phyloP scores from a whole-genome alignment of 2,329 filamentous ascomycete genomes.

The Tolypocladium ovalisporum region DNA sequence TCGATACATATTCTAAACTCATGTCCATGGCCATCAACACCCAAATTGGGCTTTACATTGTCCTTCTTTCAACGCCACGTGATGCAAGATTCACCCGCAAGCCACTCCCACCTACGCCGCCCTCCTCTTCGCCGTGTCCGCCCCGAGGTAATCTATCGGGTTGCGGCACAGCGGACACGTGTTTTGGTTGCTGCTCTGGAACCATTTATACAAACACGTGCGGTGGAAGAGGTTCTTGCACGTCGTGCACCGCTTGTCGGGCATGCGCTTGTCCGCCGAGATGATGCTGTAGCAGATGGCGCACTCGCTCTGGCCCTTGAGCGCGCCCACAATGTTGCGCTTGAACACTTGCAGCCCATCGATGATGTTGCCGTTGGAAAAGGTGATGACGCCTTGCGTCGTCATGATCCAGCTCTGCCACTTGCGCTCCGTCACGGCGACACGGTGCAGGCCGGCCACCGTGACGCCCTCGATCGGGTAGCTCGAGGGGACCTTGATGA shows the following conservation, averaged over 20 bases:
- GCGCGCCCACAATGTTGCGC: conserved; percentile 72
- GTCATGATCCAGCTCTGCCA: conserved; percentile 88
- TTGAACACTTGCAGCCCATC: conserved; percentile 81
- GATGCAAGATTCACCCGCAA: background rate
- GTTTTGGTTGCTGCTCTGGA: conserved; percentile 83
- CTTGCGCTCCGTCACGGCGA: conserved; percentile 80
- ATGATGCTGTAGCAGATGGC: conserved; percentile 97
- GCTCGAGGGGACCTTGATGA: conserved; percentile 66
- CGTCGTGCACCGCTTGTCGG: conserved; percentile 82
- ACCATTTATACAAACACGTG: conserved; percentile 91
- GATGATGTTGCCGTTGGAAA: conserved; percentile 78
- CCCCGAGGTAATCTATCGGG: conserved; percentile 55
- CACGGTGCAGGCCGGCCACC: conserved; percentile 68
- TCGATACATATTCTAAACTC: background rate
- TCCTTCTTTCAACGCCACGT: background rate
- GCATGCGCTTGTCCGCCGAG: conserved; percentile 75
- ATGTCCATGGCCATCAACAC: background rate
- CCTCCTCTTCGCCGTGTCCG: conserved; percentile 27
- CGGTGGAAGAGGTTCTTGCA: conserved; percentile 93
- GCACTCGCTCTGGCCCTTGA: conserved; percentile 91
- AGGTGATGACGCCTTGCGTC: conserved; percentile 86
- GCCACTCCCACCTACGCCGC: conserved; percentile 6
- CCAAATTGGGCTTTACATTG: background rate
- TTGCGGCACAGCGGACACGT: conserved; percentile 91
- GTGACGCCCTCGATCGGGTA: conserved; percentile 75